Evolutionary conservation across 1,139 yeast genomes (phyloP).

Genomic region (Suhomyces taliae): DNA sequence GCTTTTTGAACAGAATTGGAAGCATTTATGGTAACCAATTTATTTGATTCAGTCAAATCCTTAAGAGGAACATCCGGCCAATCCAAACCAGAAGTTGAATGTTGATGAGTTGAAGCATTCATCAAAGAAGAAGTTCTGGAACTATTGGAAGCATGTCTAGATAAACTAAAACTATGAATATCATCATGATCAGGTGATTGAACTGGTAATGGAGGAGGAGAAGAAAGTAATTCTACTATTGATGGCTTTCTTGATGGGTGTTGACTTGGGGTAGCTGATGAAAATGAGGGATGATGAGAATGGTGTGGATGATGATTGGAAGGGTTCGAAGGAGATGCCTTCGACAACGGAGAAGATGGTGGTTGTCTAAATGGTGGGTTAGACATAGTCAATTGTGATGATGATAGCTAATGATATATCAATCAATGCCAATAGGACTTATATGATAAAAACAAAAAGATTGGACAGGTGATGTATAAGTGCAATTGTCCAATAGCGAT

Average conservation of each 20-base stretch:
- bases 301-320: slow-evolving; percentile 7
- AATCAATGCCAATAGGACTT: background rate
- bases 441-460: no score
- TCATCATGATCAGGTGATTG: slow-evolving; percentile 30
- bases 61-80: slow-evolving; percentile 74
- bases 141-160: slow-evolving; percentile 44
- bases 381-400: slow-evolving; percentile 11
- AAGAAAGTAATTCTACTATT: slow-evolving; percentile 79
- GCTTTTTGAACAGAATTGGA: slow-evolving; percentile 79
- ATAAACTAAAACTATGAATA: slow-evolving; percentile 39
- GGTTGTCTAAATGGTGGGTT: slow-evolving; percentile 18
- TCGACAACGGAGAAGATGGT: slow-evolving; percentile 17
- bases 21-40: slow-evolving; percentile 65
- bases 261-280: slow-evolving; percentile 11
- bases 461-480: background rate
- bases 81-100: slow-evolving; percentile 37
- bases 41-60: slow-evolving; percentile 77
- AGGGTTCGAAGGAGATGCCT: slow-evolving; percentile 2
- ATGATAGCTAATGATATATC: no score
- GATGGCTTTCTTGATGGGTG: slow-evolving; percentile 58
- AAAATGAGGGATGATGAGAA: slow-evolving; percentile 6
- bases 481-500: background rate
- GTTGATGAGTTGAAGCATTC: slow-evolving; percentile 11
- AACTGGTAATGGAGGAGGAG: slow-evolving; percentile 70
- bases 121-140: slow-evolving; percentile 28